phyloP scores from a whole-genome alignment of 2,329 filamentous ascomycete genomes.

The Arthrobotrys musiformis region DNA sequence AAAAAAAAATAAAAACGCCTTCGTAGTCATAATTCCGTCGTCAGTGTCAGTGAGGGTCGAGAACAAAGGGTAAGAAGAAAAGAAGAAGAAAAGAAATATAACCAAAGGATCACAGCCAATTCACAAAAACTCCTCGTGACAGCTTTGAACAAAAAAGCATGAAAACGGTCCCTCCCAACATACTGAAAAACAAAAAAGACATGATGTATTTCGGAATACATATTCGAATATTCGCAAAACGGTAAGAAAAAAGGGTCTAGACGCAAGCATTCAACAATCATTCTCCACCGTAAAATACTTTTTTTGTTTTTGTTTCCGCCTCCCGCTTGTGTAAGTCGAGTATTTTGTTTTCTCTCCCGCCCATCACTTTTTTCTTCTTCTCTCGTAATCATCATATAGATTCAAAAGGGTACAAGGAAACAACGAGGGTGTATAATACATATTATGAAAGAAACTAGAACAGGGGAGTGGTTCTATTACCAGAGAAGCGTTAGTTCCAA shows the following conservation, averaged over 20 bases:
- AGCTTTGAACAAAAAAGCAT: constrained; percentile 16
- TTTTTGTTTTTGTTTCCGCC: constrained; percentile 26
- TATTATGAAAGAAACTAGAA: constrained; percentile 24
- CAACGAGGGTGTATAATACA: constrained; percentile 54
- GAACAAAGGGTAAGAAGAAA: constrained; percentile 4
- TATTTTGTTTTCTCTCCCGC: constrained; percentile 29
- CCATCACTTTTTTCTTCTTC: not conserved
- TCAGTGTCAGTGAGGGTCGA: constrained; percentile 38
- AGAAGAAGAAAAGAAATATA: constrained; percentile 3
- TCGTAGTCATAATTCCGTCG: constrained; percentile 22
- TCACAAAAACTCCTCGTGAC: constrained; percentile 39
- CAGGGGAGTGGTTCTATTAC: constrained; percentile 17
- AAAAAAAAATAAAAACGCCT: constrained; percentile 14
- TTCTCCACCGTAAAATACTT: constrained; percentile 32
- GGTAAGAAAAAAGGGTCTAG: too few relatives aligned
- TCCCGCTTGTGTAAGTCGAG: constrained; percentile 9
- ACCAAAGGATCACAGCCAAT: not conserved
- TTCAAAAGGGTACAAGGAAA: constrained; percentile 15
- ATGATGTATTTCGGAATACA: constrained; percentile 53
- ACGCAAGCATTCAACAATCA: constrained; percentile 10
- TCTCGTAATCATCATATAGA: constrained; percentile 24
- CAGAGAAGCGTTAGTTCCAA: constrained; percentile 35
- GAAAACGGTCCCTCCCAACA: constrained; percentile 20
- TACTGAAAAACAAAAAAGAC: constrained; percentile 5
- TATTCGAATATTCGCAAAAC: too few relatives aligned